These are phyloP conservation scores for Phytopythium oedochilum DNA, from an alignment of 352 stramenopile genomes.

Conservation along the genomic window DNA sequence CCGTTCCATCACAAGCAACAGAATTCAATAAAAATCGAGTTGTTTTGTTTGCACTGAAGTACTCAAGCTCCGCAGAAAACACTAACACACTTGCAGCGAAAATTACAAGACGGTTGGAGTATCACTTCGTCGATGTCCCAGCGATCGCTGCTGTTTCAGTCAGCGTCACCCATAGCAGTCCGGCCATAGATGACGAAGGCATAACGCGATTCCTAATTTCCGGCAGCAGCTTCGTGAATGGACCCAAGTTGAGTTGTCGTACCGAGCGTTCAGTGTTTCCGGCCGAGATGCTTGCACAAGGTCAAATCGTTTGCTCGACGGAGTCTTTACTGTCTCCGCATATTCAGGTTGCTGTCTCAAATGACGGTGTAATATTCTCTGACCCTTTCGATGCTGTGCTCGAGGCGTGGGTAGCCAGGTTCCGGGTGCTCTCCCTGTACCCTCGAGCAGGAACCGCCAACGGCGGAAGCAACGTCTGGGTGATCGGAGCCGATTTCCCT, in stretches of 20 bases:
- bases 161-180: not conserved
- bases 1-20: constrained; percentile 4
- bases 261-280: not conserved
- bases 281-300: not conserved
- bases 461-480: constrained; percentile 11
- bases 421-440: constrained; percentile 6
- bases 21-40: not conserved
- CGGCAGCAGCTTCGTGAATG: not conserved
- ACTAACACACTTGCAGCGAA: not conserved
- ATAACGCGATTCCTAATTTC: not conserved
- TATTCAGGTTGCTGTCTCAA: constrained; percentile 25
- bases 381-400: not conserved
- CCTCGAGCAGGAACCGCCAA: constrained; percentile 19
- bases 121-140: not conserved
- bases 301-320: not conserved
- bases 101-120: not conserved
- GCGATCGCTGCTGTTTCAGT: not conserved
- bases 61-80: constrained; percentile 3
- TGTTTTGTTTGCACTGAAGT: constrained; percentile 18
- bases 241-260: not conserved
- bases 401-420: not conserved
- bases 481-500: constrained; percentile 16
- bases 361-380: constrained; percentile 29
- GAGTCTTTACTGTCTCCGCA: constrained; percentile 8
- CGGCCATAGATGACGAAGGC: not conserved